These are phyloP conservation scores for Trichoderma asperelloides DNA, from an alignment of 495 filamentous ascomycete species.

Conservation along the genomic window DNA sequence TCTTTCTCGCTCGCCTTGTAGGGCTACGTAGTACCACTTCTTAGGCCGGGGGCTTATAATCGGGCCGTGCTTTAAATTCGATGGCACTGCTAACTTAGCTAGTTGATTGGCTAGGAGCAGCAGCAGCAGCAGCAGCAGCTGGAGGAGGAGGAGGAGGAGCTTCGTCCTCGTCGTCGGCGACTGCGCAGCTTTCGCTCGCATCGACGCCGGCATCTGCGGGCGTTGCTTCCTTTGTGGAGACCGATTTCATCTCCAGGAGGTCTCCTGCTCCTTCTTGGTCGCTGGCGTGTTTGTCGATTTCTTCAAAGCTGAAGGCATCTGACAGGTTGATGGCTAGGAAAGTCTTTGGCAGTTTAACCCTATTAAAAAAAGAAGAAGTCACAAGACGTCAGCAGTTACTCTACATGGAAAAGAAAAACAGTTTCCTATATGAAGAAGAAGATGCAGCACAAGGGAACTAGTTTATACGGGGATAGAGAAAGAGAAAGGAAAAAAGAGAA, in stretches of 20 bases:
- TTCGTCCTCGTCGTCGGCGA: not conserved
- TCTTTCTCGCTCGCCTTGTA: not conserved
- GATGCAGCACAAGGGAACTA: no score
- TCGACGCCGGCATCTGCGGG: not conserved
- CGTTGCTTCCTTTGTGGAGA: not conserved
- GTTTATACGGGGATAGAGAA: not conserved
- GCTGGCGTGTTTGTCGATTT: constrained; percentile 33
- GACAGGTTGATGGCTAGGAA: constrained; percentile 90
- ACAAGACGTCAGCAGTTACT: not conserved
- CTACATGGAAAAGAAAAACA: no score
- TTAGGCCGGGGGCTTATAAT: not conserved
- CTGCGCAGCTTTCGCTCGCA: not conserved
- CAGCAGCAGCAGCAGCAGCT: not conserved
- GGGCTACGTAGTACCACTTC: not conserved
- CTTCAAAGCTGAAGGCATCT: constrained; percentile 53
- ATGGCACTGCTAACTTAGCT: no score
- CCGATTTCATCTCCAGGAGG: constrained; percentile 21
- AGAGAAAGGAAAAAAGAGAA: not conserved
- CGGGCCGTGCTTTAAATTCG: not conserved
- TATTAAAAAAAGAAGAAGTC: constrained; percentile 19
- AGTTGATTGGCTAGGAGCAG: not conserved
- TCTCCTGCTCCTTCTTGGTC: constrained; percentile 20
- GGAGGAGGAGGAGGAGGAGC: no score
- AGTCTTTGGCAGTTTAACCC: constrained; percentile 87
- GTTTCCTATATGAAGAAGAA: no score